These are phyloP conservation scores for Vigna radiata DNA, from an alignment of 306 rosid species.

Conservation along the genomic window DNA sequence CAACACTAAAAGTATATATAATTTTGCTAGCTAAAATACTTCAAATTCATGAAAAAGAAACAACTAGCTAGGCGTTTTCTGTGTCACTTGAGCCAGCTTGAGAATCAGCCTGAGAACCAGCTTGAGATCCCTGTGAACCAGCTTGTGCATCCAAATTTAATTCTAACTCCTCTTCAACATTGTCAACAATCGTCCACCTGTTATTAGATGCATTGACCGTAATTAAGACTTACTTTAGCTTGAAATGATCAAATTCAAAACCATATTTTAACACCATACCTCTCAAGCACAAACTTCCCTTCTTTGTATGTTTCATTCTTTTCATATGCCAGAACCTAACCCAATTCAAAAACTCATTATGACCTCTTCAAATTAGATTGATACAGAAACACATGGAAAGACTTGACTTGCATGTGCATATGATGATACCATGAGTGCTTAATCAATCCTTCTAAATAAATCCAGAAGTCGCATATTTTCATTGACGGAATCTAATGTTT, in stretches of 20 bases:
- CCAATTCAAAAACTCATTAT: slow-evolving; percentile 31
- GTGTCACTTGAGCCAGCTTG: slow-evolving; percentile 71
- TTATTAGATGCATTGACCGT: slow-evolving; percentile 19
- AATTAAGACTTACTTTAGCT: slow-evolving; percentile 23
- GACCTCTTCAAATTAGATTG: slow-evolving; percentile 7
- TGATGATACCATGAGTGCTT: background rate
- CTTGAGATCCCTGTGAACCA: slow-evolving; percentile 52
- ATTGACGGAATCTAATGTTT: slow-evolving; percentile 4
- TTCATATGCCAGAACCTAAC: slow-evolving; percentile 78
- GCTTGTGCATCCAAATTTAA: slow-evolving; percentile 61
- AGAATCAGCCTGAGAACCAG: slow-evolving; percentile 52
- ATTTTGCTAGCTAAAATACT: slow-evolving; percentile 44
- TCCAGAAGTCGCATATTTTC: slow-evolving; percentile 12
- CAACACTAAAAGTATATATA: slow-evolving; percentile 19
- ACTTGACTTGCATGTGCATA: background rate
- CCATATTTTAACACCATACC: slow-evolving; percentile 47
- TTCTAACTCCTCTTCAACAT: slow-evolving; percentile 55
- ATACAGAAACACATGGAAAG: background rate
- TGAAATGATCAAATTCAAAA: slow-evolving; percentile 19
- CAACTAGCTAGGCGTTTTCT: slow-evolving; percentile 61
- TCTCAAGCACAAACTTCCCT: slow-evolving; percentile 88
- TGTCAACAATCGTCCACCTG: slow-evolving; percentile 74
- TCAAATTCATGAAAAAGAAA: slow-evolving; percentile 28
- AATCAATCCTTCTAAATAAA: slow-evolving; percentile 27
- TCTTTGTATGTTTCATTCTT: slow-evolving; percentile 75